phyloP scores from a whole-genome alignment of 495 filamentous ascomycete species.

The Daldinia concentrica region DNA sequence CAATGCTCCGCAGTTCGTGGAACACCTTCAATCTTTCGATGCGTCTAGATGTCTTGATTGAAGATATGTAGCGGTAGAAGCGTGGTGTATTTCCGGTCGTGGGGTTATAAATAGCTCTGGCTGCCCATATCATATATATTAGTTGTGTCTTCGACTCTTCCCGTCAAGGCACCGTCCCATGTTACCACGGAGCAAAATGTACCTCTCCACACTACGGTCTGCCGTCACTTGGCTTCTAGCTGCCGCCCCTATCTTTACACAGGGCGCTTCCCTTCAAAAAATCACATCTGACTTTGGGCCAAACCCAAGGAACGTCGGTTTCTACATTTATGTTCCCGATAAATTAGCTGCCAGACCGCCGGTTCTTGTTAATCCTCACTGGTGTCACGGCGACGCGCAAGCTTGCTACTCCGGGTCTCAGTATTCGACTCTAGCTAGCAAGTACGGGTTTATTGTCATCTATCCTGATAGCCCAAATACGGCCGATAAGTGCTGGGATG shows the following conservation, averaged over 20 bases:
- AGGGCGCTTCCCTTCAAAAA: constrained; percentile 44
- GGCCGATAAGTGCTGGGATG: constrained; percentile 66
- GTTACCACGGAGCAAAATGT: constrained; percentile 9
- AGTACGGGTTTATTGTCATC: constrained; percentile 65
- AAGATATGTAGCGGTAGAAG: not conserved
- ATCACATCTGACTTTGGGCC: constrained; percentile 52
- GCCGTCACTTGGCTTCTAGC: constrained; percentile 20
- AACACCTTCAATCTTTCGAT: constrained; percentile 1
- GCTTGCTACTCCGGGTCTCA: constrained; percentile 50
- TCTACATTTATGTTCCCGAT: constrained; percentile 66
- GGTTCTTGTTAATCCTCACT: constrained; percentile 66
- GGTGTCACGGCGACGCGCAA: constrained; percentile 56
- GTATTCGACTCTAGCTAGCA: constrained; percentile 56
- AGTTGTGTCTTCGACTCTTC: not conserved
- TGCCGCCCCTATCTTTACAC: constrained; percentile 15
- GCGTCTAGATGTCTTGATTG: constrained; percentile 1
- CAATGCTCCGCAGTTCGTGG: constrained; percentile 27
- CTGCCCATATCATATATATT: not conserved
- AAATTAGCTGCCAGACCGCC: constrained; percentile 60
- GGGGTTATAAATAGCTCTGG: not conserved
- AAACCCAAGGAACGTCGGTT: constrained; percentile 61
- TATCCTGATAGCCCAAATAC: constrained; percentile 61
- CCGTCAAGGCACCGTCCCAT: not conserved
- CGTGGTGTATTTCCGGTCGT: not conserved
- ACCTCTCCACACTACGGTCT: not conserved